Evolutionary conservation across 2,329 filamentous ascomycete genomes (phyloP), one percentile per base, ranked within the genome.

Genomic region (Hymenotorrendiella dingleyae): DNA sequence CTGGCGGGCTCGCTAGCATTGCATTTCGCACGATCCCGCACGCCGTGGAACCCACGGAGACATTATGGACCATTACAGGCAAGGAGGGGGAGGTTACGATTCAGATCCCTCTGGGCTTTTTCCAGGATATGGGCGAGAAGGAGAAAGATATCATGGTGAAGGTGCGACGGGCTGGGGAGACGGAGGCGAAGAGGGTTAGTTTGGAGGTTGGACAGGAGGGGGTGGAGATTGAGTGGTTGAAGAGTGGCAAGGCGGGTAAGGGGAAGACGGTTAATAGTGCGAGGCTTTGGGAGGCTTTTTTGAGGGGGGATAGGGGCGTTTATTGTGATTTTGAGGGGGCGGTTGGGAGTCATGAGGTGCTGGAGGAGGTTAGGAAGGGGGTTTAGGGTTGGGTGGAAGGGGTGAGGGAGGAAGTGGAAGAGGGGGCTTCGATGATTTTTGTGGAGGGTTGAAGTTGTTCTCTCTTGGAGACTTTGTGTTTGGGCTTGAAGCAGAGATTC

Each of bases 51-150:
- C 50, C 43, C 4, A 43, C 44, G n/a, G 49, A 46, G 8, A 38
- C 61, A 17, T 56, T 55, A 11, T 67, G 64, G 63, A 43, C 59
- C 21, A 66, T 67, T 42, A 58, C 60, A 1, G 65, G 64, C 12
- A 63, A 58, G 6, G 52, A 64, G 37, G 65, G 64, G 1, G 62
- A 65, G 52, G 52, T 64, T 12, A 58, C 61, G 36, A 27, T 62
- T 19, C 4, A 23, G 45, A 12, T 16, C 4, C 6, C 19, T 20
- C 26, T 37, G 26, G 38, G 28, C 2, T 33, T 41, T 16, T 51
- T 46, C 46, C 47, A 50, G 27, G 33, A 38, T 17, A 12, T 45
- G 30, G 14, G 19, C 6, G 12, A 21, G 1, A 26, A 40, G 5
- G 21, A 36, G 10, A n/a, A n/a, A n/a, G n/a, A n/a, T n/a, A 16